phyloP scores from a whole-genome alignment of 768 basidiomycete genomes.

The Crucibulum laeve region DNA sequence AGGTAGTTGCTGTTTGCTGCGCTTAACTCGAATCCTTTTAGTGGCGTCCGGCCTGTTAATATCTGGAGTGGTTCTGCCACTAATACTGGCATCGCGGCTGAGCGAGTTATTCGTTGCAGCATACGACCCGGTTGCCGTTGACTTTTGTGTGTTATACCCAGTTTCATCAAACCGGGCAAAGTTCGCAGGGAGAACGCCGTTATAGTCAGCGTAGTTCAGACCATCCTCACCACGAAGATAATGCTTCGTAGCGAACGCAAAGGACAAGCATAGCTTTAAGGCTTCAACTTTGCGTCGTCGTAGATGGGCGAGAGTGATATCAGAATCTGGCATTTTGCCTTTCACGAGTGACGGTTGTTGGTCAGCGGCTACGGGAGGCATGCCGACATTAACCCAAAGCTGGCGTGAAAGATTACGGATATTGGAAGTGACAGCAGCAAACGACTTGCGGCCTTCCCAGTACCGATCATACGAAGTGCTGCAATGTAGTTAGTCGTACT shows the following conservation, averaged over 20 bases:
- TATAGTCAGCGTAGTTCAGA: constrained; percentile 61
- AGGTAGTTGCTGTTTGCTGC: constrained; percentile 56
- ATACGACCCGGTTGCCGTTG: constrained; percentile 31
- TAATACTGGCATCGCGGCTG: constrained; percentile 24
- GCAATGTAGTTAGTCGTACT: neutral
- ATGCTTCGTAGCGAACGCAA: constrained; percentile 73
- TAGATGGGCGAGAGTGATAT: constrained; percentile 47
- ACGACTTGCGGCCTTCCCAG: constrained; percentile 87
- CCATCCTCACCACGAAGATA: constrained; percentile 87
- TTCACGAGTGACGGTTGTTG: constrained; percentile 35
- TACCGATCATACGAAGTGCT: constrained; percentile 86
- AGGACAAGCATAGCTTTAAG: constrained; percentile 64
- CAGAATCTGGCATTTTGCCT: constrained; percentile 46
- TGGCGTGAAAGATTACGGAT: constrained; percentile 74
- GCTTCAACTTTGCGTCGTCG: constrained; percentile 65
- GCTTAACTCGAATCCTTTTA: constrained; percentile 66
- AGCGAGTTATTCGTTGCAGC: constrained; percentile 30
- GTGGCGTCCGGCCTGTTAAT: constrained; percentile 42
- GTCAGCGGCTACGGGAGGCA: constrained; percentile 53
- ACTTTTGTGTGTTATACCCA: constrained; percentile 30
- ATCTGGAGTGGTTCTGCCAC: constrained; percentile 32
- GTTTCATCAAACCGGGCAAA: constrained; percentile 46
- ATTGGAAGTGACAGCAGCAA: constrained; percentile 66
- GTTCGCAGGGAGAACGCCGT: constrained; percentile 58
- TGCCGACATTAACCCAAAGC: constrained; percentile 75